Evolutionary conservation across 768 basidiomycete species (phyloP).

Genomic region (Candolleomyces aberdarensis): DNA sequence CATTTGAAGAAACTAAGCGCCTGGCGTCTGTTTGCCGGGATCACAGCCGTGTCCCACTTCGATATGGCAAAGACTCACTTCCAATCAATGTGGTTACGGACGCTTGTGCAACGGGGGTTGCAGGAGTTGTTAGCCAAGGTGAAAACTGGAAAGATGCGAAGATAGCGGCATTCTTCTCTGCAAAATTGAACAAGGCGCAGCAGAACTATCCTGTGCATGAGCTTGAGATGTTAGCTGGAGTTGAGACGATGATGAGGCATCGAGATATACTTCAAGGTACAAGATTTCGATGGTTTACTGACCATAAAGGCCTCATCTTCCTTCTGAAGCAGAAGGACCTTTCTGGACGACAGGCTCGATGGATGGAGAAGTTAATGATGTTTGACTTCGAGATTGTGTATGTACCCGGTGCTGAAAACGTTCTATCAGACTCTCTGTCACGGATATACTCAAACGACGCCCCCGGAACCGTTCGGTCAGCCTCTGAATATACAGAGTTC

Average conservation of each 20-base stretch:
- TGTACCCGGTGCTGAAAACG: conserved; percentile 35
- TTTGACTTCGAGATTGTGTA: conserved; percentile 36
- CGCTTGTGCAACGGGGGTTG: conserved; percentile 24
- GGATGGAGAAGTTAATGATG: conserved; percentile 20
- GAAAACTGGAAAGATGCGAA: conserved; percentile 24
- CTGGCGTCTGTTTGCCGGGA: conserved; percentile 12
- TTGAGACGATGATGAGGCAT: conserved; percentile 30
- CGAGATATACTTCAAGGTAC: conserved; percentile 24
- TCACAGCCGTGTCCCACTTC: conserved; percentile 15
- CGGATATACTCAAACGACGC: conserved; percentile 22
- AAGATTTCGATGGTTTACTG: conserved; percentile 25
- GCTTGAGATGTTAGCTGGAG: conserved; percentile 32
- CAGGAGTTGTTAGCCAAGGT: conserved; percentile 25
- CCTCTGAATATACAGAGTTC: conserved; percentile 17
- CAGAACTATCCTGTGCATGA: conserved; percentile 38
- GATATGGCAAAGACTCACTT: conserved; percentile 15
- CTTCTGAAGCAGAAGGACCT: conserved; percentile 28
- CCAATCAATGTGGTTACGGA: conserved; percentile 28
- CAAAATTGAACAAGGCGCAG: conserved; percentile 28
- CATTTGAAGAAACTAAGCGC: conserved; percentile 29
- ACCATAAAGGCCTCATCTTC: conserved; percentile 27
- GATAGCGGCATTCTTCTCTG: conserved; percentile 30
- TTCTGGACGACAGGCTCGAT: conserved; percentile 27
- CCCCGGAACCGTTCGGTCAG: conserved; percentile 19
- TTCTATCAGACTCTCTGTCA: conserved; percentile 39